These are phyloP conservation scores for Hymenoscyphus infarciens DNA, from an alignment of 2,329 filamentous ascomycete species.

Conservation along the genomic window DNA sequence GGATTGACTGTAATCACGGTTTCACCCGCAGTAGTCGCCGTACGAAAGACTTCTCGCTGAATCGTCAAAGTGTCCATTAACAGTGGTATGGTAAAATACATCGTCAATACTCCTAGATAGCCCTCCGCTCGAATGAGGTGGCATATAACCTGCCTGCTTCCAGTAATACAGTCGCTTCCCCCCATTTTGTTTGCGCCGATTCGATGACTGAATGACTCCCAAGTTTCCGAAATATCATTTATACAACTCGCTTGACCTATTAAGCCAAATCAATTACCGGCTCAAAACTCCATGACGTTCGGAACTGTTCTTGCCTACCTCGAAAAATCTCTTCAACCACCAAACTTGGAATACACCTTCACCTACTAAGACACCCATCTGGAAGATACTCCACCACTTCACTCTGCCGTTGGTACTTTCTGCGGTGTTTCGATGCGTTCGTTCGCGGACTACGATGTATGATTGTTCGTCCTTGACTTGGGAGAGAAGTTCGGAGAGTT, in stretches of 20 bases:
- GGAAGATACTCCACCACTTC: slow-evolving; percentile 99
- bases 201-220: slow-evolving; percentile 18
- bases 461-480: slow-evolving; percentile 97
- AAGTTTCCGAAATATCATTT: slow-evolving; percentile 19
- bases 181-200: slow-evolving; percentile 26
- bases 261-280: slow-evolving; percentile 31
- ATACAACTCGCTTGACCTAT: slow-evolving; percentile 63
- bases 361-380: slow-evolving; percentile 81
- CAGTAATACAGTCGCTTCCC: neutral
- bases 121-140: slow-evolving; percentile 2
- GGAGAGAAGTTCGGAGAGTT: slow-evolving; percentile 77
- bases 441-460: slow-evolving; percentile 93
- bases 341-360: slow-evolving; percentile 98
- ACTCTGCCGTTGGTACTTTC: slow-evolving; percentile 97
- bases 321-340: slow-evolving; percentile 98
- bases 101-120: neutral
- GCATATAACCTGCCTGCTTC: neutral
- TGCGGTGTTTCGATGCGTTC: slow-evolving; percentile 95
- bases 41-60: neutral
- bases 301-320: slow-evolving; percentile 50
- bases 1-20: neutral
- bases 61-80: slow-evolving; percentile 1
- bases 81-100: slow-evolving; percentile 1
- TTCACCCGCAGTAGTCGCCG: neutral
- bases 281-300: slow-evolving; percentile 32